Conservation (phyloP, 805 yeast genomes). For the Starmerella cellae region DNA sequence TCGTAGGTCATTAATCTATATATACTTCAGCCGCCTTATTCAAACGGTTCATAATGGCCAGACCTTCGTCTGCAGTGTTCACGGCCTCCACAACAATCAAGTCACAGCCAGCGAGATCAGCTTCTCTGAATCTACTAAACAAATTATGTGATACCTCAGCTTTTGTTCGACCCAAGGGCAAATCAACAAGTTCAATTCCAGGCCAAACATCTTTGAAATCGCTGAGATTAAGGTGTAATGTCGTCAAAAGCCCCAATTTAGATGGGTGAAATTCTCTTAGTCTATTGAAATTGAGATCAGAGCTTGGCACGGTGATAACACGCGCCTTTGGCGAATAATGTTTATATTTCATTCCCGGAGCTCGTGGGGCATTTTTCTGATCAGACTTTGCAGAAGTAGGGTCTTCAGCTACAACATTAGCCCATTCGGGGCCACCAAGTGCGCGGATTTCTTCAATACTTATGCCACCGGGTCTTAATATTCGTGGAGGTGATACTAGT, state of each 20-base stretch:
- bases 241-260: slow-evolving; percentile 38
- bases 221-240: slow-evolving; percentile 24
- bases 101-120: slow-evolving; percentile 58
- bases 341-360: slow-evolving; percentile 96
- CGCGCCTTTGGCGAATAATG: slow-evolving; percentile 88
- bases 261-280: slow-evolving; percentile 25
- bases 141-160: slow-evolving; percentile 59
- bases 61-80: slow-evolving; percentile 61
- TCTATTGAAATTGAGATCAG: too few relatives aligned
- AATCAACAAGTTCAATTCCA: slow-evolving; percentile 7
- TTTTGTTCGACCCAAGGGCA: slow-evolving; percentile 36
- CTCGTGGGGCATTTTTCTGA: slow-evolving; percentile 28
- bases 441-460: slow-evolving; percentile 58
- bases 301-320: slow-evolving; percentile 50
- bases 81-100: slow-evolving; percentile 76
- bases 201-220: slow-evolving; percentile 9
- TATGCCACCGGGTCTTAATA: slow-evolving; percentile 89
- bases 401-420: slow-evolving; percentile 32
- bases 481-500: slow-evolving; percentile 65
- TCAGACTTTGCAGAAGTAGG: background rate
- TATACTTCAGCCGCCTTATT: slow-evolving; percentile 54
- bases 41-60: slow-evolving; percentile 88
- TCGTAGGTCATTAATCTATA: background rate
- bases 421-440: slow-evolving; percentile 61
- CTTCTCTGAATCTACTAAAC: slow-evolving; percentile 58